A percentile compares a stretch with the other conserved stretches of the same genome.
Evolutionary conservation across 148 eudicot species (phyloP).

Genomic region (Dianthus caryophyllus): DNA sequence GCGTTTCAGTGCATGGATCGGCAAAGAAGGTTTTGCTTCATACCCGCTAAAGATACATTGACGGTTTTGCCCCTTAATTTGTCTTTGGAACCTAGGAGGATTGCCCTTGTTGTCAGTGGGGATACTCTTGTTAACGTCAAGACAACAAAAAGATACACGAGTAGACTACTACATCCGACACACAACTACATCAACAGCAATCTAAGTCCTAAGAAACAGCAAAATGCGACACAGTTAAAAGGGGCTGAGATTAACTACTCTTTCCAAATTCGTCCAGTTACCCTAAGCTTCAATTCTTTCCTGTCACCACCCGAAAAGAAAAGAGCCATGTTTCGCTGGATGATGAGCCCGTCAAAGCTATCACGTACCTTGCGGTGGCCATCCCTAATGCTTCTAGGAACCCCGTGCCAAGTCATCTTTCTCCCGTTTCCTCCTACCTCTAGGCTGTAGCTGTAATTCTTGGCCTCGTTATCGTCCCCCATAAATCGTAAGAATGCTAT

Average conservation of each 20-base stretch:
- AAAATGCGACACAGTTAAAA: not conserved
- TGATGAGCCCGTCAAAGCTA: constrained; percentile 51
- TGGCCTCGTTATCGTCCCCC: constrained; percentile 58
- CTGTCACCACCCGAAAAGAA: constrained; percentile 66
- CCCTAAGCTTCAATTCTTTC: constrained; percentile 53
- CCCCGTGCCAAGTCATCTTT: constrained; percentile 53
- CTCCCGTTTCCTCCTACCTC: constrained; percentile 57
- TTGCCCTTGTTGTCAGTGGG: no score
- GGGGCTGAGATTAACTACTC: constrained; percentile 22
- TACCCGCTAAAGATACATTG: constrained; percentile 1
- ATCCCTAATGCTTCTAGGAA: constrained; percentile 50
- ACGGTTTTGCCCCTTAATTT: no score
- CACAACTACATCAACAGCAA: constrained; percentile 4
- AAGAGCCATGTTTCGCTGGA: constrained; percentile 59
- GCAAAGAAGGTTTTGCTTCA: constrained; percentile 47
- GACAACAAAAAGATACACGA: constrained; percentile 16
- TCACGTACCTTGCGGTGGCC: constrained; percentile 55
- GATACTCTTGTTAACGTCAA: no score
- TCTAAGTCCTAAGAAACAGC: constrained; percentile 12
- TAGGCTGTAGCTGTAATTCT: constrained; percentile 49
- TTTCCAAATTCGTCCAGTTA: constrained; percentile 53
- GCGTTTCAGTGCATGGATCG: constrained; percentile 29
- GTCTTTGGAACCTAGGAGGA: no score
- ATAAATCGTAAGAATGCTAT: constrained; percentile 55
- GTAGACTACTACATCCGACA: constrained; percentile 14